phyloP scores from a whole-genome alignment of 2,329 filamentous ascomycete species.

The Colletotrichum tropicicola region DNA sequence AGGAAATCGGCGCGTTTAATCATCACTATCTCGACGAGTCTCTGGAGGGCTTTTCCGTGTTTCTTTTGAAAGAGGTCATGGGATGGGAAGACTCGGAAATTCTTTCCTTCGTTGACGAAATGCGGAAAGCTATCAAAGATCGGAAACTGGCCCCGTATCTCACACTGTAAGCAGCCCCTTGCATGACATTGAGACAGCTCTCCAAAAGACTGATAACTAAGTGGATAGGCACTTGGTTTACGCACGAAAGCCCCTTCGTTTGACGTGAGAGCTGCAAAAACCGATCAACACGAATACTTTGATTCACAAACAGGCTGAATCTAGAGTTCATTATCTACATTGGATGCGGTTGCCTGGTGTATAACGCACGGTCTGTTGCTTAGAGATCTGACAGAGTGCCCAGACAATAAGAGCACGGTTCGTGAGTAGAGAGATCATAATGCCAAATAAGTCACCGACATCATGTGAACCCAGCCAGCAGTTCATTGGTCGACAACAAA shows the following conservation, averaged over 20 bases:
- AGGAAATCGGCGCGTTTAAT: constrained; percentile 31
- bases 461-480: too few relatives aligned
- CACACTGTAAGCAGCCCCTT: background rate
- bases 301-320: too few relatives aligned
- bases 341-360: too few relatives aligned
- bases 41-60: constrained; percentile 39
- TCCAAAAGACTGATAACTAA: background rate
- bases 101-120: constrained; percentile 33
- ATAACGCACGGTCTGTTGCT: too few relatives aligned
- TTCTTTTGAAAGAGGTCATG: constrained; percentile 39
- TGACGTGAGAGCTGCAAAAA: too few relatives aligned
- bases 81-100: constrained; percentile 38
- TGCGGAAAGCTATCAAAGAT: constrained; percentile 21
- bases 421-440: too few relatives aligned
- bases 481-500: too few relatives aligned
- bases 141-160: background rate
- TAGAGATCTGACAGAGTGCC: too few relatives aligned
- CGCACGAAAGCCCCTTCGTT: constrained; percentile 8
- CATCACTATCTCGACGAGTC: constrained; percentile 35
- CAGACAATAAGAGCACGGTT: too few relatives aligned
- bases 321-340: too few relatives aligned
- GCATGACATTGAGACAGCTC: background rate
- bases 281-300: too few relatives aligned
- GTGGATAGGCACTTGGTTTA: constrained; percentile 6
- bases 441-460: too few relatives aligned